phyloP scores from a whole-genome alignment of 257 asterid species.

The Solanum etuberosum region DNA sequence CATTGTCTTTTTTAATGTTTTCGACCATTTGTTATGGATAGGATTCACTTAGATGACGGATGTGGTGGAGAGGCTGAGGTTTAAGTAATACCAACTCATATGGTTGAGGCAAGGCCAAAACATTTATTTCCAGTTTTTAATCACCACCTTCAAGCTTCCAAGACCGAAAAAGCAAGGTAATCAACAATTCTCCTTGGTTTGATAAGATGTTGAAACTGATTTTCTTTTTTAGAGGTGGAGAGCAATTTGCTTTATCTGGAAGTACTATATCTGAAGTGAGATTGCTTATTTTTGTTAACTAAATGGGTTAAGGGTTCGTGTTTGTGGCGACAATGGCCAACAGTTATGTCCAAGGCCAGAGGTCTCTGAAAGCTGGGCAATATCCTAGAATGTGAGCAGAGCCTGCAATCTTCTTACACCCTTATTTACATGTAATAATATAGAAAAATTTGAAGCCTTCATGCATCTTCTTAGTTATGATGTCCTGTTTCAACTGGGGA shows the following conservation, averaged over 20 bases:
- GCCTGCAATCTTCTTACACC: too few relatives aligned
- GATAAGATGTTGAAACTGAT: not conserved
- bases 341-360: slow-evolving; percentile 20
- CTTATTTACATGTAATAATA: too few relatives aligned
- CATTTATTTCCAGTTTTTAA: slow-evolving; percentile 60
- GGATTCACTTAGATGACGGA: slow-evolving; percentile 16
- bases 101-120: slow-evolving; percentile 63
- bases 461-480: too few relatives aligned
- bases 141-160: slow-evolving; percentile 46
- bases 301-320: not conserved
- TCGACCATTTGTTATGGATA: slow-evolving; percentile 38
- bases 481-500: too few relatives aligned
- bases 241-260: not conserved
- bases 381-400: too few relatives aligned
- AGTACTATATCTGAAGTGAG: not conserved
- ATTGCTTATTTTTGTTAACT: not conserved
- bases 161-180: slow-evolving; percentile 47
- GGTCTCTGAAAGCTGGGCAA: slow-evolving; percentile 23
- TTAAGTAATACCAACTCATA: slow-evolving; percentile 43
- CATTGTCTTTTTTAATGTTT: slow-evolving; percentile 16
- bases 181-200: not conserved
- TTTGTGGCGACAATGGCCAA: slow-evolving; percentile 6
- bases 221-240: not conserved
- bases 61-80: slow-evolving; percentile 64
- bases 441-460: too few relatives aligned